phyloP scores from a whole-genome alignment of 176 grass and related monocot species.

The Musa schizocarpa region DNA sequence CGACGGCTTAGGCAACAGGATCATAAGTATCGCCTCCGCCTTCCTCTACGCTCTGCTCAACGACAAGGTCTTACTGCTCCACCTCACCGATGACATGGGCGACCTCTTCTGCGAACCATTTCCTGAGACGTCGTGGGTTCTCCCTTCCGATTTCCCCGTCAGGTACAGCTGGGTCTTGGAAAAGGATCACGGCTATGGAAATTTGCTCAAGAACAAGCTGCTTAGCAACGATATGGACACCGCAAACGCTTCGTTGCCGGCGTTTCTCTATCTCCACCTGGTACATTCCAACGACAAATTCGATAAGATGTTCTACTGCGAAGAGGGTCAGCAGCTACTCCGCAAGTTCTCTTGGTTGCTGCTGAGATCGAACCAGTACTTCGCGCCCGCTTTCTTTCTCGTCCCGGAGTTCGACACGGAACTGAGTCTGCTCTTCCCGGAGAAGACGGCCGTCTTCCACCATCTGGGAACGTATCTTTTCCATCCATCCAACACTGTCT shows the following conservation, averaged over 20 bases:
- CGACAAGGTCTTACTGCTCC: constrained; percentile 1
- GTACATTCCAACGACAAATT: not conserved
- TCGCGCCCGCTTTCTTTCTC: not conserved
- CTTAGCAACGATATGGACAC: not conserved
- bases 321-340: not conserved
- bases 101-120: constrained; percentile 8
- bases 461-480: constrained; percentile 5
- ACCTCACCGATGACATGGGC: not conserved
- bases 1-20: constrained; percentile 1
- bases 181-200: not conserved
- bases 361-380: constrained; percentile 7
- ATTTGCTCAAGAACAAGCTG: not conserved
- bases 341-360: not conserved
- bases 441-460: constrained; percentile 1
- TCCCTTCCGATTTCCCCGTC: not conserved
- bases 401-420: not conserved
- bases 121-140: not conserved
- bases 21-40: not conserved
- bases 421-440: not conserved
- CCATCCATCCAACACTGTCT: not conserved
- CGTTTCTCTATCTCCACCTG: not conserved
- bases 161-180: not conserved
- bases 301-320: constrained; percentile 1
- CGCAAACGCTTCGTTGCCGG: not conserved
- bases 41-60: constrained; percentile 8